phyloP scores from a whole-genome alignment of 345 rosid genomes.

The Arabis hirsuta region DNA sequence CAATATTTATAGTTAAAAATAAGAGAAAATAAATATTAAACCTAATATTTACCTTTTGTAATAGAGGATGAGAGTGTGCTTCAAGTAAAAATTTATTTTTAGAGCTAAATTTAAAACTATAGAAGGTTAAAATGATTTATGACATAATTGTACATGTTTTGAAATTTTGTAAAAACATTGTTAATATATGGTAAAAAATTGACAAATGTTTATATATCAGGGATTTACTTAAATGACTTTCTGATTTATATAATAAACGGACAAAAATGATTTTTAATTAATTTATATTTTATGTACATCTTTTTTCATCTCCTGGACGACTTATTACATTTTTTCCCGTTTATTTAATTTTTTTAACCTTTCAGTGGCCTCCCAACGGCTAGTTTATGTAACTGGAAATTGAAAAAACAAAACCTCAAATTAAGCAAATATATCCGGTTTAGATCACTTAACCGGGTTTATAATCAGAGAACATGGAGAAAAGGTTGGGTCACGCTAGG shows the following conservation, averaged over 20 bases:
- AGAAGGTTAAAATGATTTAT: not conserved
- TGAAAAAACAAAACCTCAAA: not conserved
- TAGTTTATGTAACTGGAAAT: constrained; percentile 3
- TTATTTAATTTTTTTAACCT: not conserved
- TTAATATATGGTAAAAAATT: not conserved
- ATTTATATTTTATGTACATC: not conserved
- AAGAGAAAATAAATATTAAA: not conserved
- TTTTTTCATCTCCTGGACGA: not conserved
- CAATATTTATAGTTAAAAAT: no score
- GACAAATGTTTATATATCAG: not conserved
- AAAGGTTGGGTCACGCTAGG: constrained; percentile 39
- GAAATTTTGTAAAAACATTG: not conserved
- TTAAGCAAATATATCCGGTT: constrained; percentile 21
- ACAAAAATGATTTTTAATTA: not conserved
- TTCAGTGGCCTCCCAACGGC: constrained; percentile 33
- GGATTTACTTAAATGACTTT: not conserved
- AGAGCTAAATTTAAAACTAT: not conserved
- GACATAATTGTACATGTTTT: not conserved
- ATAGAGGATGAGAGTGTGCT: not conserved
- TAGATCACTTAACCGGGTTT: not conserved
- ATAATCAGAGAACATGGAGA: constrained; percentile 36
- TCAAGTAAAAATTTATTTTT: not conserved
- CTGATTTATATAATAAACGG: not conserved
- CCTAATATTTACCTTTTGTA: not conserved
- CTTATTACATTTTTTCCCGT: constrained; percentile 15